Conservation (phyloP, 1,284 basidiomycete genomes). For the Irpex sp. region DNA sequence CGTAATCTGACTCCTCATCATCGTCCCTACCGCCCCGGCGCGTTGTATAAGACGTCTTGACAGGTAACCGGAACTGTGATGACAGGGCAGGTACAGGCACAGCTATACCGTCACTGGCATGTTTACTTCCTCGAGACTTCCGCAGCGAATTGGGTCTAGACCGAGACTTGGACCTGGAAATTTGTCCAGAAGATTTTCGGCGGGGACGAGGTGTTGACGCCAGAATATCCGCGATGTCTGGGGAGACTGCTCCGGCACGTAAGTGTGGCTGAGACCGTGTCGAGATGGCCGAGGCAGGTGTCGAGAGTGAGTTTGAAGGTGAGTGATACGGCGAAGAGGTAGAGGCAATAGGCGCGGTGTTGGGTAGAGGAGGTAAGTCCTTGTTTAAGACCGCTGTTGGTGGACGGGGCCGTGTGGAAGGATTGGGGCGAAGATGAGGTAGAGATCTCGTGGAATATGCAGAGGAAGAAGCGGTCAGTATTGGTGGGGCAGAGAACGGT, state of each 20-base stretch:
- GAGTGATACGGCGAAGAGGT: conserved; percentile 8
- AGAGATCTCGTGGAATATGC: not conserved
- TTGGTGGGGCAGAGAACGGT: conserved; percentile 4
- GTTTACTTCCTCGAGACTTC: conserved; percentile 11
- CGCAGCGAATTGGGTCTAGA: conserved; percentile 15
- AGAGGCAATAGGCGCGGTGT: not conserved
- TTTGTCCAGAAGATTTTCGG: conserved; percentile 24
- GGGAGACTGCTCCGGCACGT: conserved; percentile 29
- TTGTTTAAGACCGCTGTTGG: conserved; percentile 19
- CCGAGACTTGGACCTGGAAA: conserved; percentile 20
- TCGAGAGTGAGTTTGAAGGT: conserved; percentile 1
- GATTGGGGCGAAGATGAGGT: not conserved
- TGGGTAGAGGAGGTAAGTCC: conserved; percentile 24
- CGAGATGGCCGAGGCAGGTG: not conserved
- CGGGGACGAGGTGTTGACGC: conserved; percentile 42
- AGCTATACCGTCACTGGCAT: conserved; percentile 16
- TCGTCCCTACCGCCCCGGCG: conserved; percentile 15
- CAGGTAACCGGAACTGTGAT: not conserved
- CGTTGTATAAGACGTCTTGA: conserved; percentile 11
- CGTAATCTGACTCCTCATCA: conserved; percentile 29
- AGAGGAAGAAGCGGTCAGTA: not conserved
- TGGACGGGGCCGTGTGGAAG: conserved; percentile 4
- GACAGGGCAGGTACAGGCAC: conserved; percentile 6
- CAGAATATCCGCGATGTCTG: conserved; percentile 46
- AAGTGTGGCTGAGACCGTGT: not conserved